Percentiles rank a stretch among this genome's conserved stretches.
Evolutionary conservation across 2,329 filamentous ascomycete genomes (phyloP).

Genomic region (Chaetomium olivaceum): DNA sequence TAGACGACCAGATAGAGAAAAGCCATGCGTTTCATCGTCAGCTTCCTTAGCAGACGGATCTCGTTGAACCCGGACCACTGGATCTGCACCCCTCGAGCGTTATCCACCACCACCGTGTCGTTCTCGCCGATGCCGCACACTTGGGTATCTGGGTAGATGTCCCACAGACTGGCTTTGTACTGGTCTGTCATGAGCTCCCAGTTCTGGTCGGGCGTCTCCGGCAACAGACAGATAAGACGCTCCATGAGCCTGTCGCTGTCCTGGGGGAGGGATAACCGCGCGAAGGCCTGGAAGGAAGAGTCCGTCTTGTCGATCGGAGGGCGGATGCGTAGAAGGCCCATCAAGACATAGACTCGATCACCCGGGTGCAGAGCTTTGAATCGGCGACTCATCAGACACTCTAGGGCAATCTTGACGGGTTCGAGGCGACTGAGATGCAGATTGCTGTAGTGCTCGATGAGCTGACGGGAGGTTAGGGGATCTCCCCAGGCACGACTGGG

Average conservation of each 20-base stretch:
- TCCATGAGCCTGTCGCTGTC: slow-evolving; percentile 41
- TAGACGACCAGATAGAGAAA: slow-evolving; percentile 6
- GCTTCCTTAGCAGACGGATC: slow-evolving; percentile 32
- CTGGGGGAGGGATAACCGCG: slow-evolving; percentile 41
- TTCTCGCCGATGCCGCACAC: slow-evolving; percentile 39
- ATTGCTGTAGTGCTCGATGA: slow-evolving; percentile 41
- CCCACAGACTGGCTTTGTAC: slow-evolving; percentile 39
- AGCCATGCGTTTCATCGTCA: not conserved
- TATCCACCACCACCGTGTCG: slow-evolving; percentile 40
- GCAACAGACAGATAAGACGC: slow-evolving; percentile 38
- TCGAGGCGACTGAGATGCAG: slow-evolving; percentile 40
- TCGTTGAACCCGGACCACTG: slow-evolving; percentile 39
- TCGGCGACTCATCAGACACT: slow-evolving; percentile 37
- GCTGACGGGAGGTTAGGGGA: slow-evolving; percentile 35
- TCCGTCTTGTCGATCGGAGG: slow-evolving; percentile 38
- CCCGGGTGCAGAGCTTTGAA: slow-evolving; percentile 34
- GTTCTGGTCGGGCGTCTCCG: slow-evolving; percentile 29
- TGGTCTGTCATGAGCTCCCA: slow-evolving; percentile 36
- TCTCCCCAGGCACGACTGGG: slow-evolving; percentile 38
- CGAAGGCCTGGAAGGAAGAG: slow-evolving; percentile 42
- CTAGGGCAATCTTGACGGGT: slow-evolving; percentile 36
- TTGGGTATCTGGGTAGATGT: slow-evolving; percentile 39
- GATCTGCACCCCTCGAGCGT: slow-evolving; percentile 37
- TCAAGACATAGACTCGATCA: slow-evolving; percentile 42
- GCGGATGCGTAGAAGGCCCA: slow-evolving; percentile 41